These are phyloP conservation scores for Penicillium parvum DNA, from an alignment of 495 filamentous ascomycete genomes.

Conservation along the genomic window DNA sequence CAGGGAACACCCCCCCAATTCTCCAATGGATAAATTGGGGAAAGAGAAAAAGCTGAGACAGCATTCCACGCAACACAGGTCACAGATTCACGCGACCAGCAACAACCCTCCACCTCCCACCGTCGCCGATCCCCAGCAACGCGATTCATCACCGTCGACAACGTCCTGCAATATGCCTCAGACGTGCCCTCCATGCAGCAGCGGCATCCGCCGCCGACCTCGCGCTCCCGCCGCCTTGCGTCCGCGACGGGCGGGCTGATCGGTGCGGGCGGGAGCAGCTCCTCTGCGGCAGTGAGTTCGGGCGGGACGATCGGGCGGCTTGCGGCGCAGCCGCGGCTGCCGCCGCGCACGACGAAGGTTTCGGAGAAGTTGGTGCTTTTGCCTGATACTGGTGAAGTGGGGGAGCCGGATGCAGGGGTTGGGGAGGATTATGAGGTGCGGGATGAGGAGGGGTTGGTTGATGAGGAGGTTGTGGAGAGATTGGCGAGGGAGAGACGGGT, in stretches of 20 bases:
- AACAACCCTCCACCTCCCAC: slow-evolving; percentile 29
- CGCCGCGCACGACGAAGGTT: slow-evolving; percentile 82
- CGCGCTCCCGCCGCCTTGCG: slow-evolving; percentile 48
- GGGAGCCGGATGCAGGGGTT: slow-evolving; percentile 16
- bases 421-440: slow-evolving; percentile 20
- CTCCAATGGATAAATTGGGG: too few species aligned
- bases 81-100: slow-evolving; percentile 56
- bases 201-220: slow-evolving; percentile 60
- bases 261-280: slow-evolving; percentile 14
- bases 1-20: background rate
- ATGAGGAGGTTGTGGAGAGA: slow-evolving; percentile 41
- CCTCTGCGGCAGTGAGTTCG: slow-evolving; percentile 12
- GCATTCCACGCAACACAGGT: slow-evolving; percentile 38
- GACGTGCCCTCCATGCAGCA: slow-evolving; percentile 95
- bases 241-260: slow-evolving; percentile 36
- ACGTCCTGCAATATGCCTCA: slow-evolving; percentile 86
- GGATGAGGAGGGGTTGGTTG: slow-evolving; percentile 42
- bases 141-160: slow-evolving; percentile 92
- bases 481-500: slow-evolving; percentile 34
- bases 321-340: slow-evolving; percentile 67
- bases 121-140: slow-evolving; percentile 50
- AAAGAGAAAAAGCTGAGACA: slow-evolving; percentile 13
- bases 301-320: slow-evolving; percentile 34
- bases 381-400: slow-evolving; percentile 64
- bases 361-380: slow-evolving; percentile 95